phyloP scores from a whole-genome alignment of 2,329 filamentous ascomycete genomes.

The Zasmidium cellare region DNA sequence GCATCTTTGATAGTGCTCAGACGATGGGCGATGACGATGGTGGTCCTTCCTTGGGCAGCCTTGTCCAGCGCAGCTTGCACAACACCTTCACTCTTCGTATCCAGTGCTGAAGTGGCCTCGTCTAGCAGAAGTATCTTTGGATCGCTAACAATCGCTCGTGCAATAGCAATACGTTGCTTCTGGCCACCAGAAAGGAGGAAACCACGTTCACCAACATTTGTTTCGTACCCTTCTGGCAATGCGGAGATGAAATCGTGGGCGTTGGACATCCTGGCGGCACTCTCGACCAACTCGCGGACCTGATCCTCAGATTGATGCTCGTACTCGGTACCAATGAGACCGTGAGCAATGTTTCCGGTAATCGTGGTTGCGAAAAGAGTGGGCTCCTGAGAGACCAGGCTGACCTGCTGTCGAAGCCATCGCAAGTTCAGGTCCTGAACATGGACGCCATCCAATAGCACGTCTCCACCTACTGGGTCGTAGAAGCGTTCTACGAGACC shows the following conservation, averaged over 20 bases:
- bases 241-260: conserved; percentile 86
- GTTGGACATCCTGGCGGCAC: conserved; percentile 87
- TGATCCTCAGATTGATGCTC: conserved; percentile 69
- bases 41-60: conserved; percentile 82
- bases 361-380: conserved; percentile 88
- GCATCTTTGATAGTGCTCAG: conserved; percentile 92
- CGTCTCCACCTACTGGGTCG: conserved; percentile 75
- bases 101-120: conserved; percentile 89
- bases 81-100: conserved; percentile 91
- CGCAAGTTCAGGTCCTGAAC: conserved; percentile 78
- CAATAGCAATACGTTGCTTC: conserved; percentile 91
- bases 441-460: conserved; percentile 80
- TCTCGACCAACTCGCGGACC: conserved; percentile 69
- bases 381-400: conserved; percentile 90
- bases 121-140: conserved; percentile 91
- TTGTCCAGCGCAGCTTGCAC: conserved; percentile 90
- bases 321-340: conserved; percentile 78
- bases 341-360: conserved; percentile 84
- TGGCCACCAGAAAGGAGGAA: conserved; percentile 92
- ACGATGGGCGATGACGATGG: conserved; percentile 93
- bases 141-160: conserved; percentile 83
- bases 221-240: conserved; percentile 87
- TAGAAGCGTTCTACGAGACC: conserved; percentile 94
- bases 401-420: conserved; percentile 90
- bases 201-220: conserved; percentile 91